These are phyloP conservation scores for Pythium apleroticum DNA, from an alignment of 352 stramenopile species.

Conservation along the genomic window DNA sequence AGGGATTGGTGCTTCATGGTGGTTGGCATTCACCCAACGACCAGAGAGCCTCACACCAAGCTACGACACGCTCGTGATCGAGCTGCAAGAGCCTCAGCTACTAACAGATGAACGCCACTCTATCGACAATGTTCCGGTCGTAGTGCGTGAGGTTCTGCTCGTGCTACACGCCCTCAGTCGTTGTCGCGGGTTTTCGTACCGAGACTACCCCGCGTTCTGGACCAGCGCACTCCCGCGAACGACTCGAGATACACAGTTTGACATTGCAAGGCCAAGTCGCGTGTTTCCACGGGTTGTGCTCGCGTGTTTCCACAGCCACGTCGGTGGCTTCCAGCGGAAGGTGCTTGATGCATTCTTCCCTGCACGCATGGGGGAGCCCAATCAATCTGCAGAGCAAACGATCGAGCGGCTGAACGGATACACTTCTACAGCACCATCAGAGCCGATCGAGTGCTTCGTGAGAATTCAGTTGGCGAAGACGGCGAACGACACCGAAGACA, in stretches of 20 bases:
- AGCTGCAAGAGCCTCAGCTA: not conserved
- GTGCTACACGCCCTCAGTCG: not conserved
- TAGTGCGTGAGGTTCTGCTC: not conserved
- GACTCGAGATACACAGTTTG: not conserved
- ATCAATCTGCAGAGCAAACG: not conserved
- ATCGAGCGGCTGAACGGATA: not conserved
- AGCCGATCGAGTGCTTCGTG: not conserved
- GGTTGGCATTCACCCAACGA: not conserved
- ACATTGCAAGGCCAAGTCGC: not conserved
- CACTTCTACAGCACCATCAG: not conserved
- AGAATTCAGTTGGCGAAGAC: not conserved
- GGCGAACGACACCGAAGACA: not conserved
- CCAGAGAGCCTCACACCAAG: not conserved
- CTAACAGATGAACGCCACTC: not conserved
- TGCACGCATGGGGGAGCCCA: not conserved
- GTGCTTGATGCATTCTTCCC: not conserved
- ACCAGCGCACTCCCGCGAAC: not conserved
- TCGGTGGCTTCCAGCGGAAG: not conserved
- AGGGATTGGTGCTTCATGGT: not conserved
- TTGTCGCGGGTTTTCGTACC: not conserved
- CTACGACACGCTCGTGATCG: constrained; percentile 1
- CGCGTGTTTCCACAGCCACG: not conserved
- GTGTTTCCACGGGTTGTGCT: not conserved
- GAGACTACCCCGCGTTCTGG: not conserved
- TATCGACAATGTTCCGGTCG: not conserved